A percentile compares a stretch with the other conserved stretches of the same genome.
Evolutionary conservation across 2,329 filamentous ascomycete genomes (phyloP).

Genomic region (Diaporthe batatas): DNA sequence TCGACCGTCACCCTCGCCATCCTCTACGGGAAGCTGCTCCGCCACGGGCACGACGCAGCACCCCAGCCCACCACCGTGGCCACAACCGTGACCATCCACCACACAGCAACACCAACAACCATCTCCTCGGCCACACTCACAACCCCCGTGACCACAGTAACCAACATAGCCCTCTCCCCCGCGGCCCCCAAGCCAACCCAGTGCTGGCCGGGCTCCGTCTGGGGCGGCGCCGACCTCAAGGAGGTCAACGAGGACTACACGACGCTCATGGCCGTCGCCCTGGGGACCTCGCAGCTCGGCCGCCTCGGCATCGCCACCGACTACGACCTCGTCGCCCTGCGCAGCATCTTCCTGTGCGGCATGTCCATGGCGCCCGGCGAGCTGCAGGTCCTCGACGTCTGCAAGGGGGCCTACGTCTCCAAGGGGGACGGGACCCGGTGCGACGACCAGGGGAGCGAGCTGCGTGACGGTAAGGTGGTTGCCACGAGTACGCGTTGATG

Average conservation of each 20-base stretch:
- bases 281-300: not conserved
- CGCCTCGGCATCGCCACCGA: not conserved
- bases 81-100: not conserved
- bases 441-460: not conserved
- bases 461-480: not conserved
- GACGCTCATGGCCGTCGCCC: not conserved
- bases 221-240: slow-evolving; percentile 1
- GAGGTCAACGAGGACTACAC: not conserved
- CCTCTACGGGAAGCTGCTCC: not conserved
- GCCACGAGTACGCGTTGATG: too few species aligned
- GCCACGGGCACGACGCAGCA: not conserved
- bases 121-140: not conserved
- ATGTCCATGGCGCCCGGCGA: slow-evolving; percentile 2
- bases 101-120: not conserved
- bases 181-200: slow-evolving; percentile 1
- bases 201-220: slow-evolving; percentile 1
- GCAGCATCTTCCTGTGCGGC: slow-evolving; percentile 3
- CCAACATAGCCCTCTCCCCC: not conserved
- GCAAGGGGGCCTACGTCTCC: not conserved
- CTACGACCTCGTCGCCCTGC: not conserved
- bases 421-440: not conserved
- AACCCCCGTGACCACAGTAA: not conserved
- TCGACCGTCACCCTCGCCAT: not conserved
- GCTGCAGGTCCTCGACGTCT: not conserved
- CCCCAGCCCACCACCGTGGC: not conserved